A percentile compares a stretch with the other conserved stretches of the same genome.
Conservation (phyloP, 495 filamentous ascomycete species). For the Xylaria cubensis region DNA sequence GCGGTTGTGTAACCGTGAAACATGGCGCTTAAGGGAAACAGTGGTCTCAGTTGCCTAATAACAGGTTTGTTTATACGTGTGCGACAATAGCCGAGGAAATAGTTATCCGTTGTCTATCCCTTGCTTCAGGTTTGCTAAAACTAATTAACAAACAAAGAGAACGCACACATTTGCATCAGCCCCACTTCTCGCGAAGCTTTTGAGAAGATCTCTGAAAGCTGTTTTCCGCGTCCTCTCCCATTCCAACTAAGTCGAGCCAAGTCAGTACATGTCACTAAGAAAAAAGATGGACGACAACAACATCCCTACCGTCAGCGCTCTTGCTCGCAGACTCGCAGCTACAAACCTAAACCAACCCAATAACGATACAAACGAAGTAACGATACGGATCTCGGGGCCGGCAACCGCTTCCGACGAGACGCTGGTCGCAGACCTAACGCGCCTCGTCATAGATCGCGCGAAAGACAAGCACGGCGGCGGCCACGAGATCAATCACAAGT, state of each 20-base stretch:
- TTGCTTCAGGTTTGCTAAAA: neutral
- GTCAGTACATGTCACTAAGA: neutral
- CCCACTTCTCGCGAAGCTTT: neutral
- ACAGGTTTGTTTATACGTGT: neutral
- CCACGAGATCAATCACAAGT: too few species aligned
- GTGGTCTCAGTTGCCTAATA: neutral
- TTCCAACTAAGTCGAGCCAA: neutral
- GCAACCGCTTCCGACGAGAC: constrained; percentile 22
- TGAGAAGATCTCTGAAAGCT: neutral
- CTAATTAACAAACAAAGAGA: neutral
- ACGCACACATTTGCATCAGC: neutral
- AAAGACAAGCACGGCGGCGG: constrained; percentile 28
- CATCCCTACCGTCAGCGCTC: neutral
- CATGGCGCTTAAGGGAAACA: neutral
- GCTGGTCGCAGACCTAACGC: constrained; percentile 19
- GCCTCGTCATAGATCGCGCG: constrained; percentile 11
- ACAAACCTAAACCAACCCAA: neutral
- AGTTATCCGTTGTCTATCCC: neutral
- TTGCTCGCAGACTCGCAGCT: neutral
- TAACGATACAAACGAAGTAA: neutral
- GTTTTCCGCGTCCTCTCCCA: neutral
- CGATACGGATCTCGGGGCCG: constrained; percentile 25
- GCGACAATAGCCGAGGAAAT: too few species aligned
- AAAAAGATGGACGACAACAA: neutral
- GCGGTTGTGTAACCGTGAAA: neutral